Conservation (phyloP, 2,329 filamentous ascomycete genomes). For the Microsporum ferrugineum region DNA sequence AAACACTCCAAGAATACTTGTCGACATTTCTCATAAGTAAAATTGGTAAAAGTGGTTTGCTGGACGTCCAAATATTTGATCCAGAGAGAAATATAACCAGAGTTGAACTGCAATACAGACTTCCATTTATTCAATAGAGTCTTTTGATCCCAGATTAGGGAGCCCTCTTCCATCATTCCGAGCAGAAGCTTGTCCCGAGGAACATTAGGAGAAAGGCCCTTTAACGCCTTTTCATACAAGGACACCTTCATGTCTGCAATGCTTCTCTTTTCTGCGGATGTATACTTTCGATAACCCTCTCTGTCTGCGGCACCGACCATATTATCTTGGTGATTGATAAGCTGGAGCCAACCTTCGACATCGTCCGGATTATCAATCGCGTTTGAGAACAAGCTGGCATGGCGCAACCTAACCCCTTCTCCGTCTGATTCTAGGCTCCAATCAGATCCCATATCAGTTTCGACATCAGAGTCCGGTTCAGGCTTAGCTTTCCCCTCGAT, state of each 20-base stretch:
- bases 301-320: constrained; percentile 43
- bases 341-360: constrained; percentile 59
- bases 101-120: constrained; percentile 45
- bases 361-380: constrained; percentile 57
- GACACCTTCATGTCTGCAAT: constrained; percentile 69
- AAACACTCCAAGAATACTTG: constrained; percentile 50
- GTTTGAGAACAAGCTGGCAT: constrained; percentile 48
- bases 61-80: constrained; percentile 58
- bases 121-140: constrained; percentile 55
- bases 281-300: constrained; percentile 31
- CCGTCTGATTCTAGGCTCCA: constrained; percentile 34
- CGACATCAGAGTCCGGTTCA: constrained; percentile 35
- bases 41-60: constrained; percentile 55
- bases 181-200: constrained; percentile 52
- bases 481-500: constrained; percentile 53
- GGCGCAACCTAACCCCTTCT: constrained; percentile 33
- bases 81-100: constrained; percentile 57
- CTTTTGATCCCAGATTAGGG: constrained; percentile 59
- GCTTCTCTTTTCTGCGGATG: constrained; percentile 52
- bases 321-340: constrained; percentile 67
- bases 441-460: constrained; percentile 40
- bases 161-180: constrained; percentile 61
- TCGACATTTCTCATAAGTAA: constrained; percentile 57
- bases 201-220: constrained; percentile 38
- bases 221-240: constrained; percentile 66